phyloP scores from a whole-genome alignment of 768 basidiomycete species.

The Tulasnella sp. region DNA sequence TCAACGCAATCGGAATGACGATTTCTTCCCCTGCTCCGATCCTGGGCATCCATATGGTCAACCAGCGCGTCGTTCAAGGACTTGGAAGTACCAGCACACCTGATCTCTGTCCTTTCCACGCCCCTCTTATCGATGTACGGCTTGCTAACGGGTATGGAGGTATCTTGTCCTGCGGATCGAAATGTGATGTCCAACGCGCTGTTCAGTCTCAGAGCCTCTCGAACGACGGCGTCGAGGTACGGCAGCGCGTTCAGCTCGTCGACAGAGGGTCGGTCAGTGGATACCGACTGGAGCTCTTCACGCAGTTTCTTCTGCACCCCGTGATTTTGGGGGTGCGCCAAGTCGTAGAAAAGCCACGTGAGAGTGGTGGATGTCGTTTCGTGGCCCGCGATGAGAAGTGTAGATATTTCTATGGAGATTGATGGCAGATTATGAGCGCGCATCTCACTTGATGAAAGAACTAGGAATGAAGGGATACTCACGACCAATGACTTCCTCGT shows the following conservation, averaged over 20 bases:
- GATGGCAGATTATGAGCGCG: background rate
- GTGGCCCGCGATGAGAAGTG: slow-evolving; percentile 33
- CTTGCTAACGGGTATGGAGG: slow-evolving; percentile 1
- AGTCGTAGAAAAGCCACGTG: slow-evolving; percentile 1
- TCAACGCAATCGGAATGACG: slow-evolving; percentile 29
- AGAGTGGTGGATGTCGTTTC: slow-evolving; percentile 33
- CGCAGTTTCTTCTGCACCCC: slow-evolving; percentile 25
- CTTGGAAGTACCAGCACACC: background rate
- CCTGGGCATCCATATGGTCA: background rate
- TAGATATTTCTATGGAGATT: background rate
- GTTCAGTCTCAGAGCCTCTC: slow-evolving; percentile 7
- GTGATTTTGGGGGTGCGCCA: slow-evolving; percentile 18
- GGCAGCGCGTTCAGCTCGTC: slow-evolving; percentile 22
- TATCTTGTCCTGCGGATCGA: background rate
- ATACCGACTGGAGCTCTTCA: slow-evolving; percentile 19
- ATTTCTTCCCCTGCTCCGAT: background rate
- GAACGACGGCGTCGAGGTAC: slow-evolving; percentile 20
- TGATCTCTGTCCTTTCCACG: slow-evolving; percentile 1
- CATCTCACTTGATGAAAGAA: background rate
- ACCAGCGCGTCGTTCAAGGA: background rate
- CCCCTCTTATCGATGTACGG: slow-evolving; percentile 5
- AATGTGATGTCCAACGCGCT: background rate
- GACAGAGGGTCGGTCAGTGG: slow-evolving; percentile 16
- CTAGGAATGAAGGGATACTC: slow-evolving; percentile 18
- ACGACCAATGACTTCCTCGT: slow-evolving; percentile 51